Conservation (phyloP, 2,329 filamentous ascomycete species). For the Epichloe coenophiala region DNA sequence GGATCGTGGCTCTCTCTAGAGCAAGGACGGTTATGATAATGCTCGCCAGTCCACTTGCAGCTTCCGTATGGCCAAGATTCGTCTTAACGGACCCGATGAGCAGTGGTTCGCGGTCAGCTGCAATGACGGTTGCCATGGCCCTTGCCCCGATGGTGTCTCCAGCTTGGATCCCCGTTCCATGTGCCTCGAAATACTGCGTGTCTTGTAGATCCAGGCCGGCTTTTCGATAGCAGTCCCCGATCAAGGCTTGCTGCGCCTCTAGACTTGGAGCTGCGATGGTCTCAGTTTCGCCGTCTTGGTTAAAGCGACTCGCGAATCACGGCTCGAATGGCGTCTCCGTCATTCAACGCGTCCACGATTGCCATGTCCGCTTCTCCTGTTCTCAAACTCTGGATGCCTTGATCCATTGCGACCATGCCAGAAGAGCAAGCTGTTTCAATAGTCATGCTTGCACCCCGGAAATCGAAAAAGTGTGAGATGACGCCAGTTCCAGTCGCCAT, state of each 20-base stretch:
- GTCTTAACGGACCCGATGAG: conserved; percentile 16
- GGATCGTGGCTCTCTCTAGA: conserved; percentile 11
- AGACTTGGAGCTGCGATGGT: conserved; percentile 1
- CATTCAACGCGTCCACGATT: background rate
- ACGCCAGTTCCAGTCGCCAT: too few species aligned
- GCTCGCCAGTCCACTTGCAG: conserved; percentile 11
- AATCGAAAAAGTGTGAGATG: too few species aligned
- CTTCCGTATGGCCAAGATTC: conserved; percentile 14
- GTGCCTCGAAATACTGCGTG: too few species aligned
- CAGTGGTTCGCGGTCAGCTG: conserved; percentile 4
- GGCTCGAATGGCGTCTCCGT: too few species aligned
- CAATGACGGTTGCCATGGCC: conserved; percentile 10
- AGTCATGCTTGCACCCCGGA: too few species aligned
- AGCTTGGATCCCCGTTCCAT: conserved; percentile 7
- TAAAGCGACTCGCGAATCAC: too few species aligned
- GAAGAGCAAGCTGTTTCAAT: too few species aligned
- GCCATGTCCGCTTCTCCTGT: conserved; percentile 3
- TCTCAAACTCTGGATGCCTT: conserved; percentile 7
- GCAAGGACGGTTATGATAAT: conserved; percentile 14
- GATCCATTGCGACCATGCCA: conserved; percentile 19
- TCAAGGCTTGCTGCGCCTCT: conserved; percentile 7
- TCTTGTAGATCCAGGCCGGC: too few species aligned
- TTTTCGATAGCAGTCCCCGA: too few species aligned
- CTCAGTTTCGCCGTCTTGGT: background rate
- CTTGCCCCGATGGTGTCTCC: conserved; percentile 16